Base-by-base conservation (phyloP, 164 flowering plant species). In the Umbellularia californica region DNA sequence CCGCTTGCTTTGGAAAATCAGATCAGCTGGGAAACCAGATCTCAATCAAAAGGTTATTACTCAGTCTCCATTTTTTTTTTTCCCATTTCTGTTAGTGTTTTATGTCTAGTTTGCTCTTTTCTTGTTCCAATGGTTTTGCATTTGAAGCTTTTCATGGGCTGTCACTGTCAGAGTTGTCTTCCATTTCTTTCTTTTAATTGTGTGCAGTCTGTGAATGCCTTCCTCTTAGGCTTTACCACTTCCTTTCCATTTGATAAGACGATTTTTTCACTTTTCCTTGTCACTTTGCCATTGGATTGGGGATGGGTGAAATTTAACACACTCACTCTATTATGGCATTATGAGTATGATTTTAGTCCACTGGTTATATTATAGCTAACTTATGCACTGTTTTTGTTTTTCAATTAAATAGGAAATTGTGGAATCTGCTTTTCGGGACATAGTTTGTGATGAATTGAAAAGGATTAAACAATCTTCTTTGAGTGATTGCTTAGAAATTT, bases 381-480 rank as follows among this genome's bases (percentile, higher is more conserved):
- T 20, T 6, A 27, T n/a, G 2, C 9, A 9, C 10, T 23, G 24
- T 63, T 64, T 24, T 65, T 47, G 30, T 27, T 41, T 35, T 35
- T 41, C 9, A 41, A 41, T 41, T 41, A 58, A 78, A 71, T 82
- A 92, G 97, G 94, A 85, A 27, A 68, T 82, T 20, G 76, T 95
- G 74, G 79, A 80, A 70, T 77, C 91, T 75, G 82, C 90, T 76
- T 79, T 90, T 71, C 77, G 86, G 79, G 87, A 84, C 77, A 90
- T 95, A 71, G 89, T 92, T 74, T 83, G 89, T 62, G 94, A 90
- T 88, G 98, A 95, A 82, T 74, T 92, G 52, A 79, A 80, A 50
- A 92, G 83, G 71, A 76, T 94, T 55, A 83, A 83, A 80, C 77
- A 72, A 70, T 75, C 85, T 2, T 72, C 86, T 74, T 47, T 70